Conservation (phyloP, 2,329 filamentous ascomycete genomes). For the Diaporthe ilicicola region DNA sequence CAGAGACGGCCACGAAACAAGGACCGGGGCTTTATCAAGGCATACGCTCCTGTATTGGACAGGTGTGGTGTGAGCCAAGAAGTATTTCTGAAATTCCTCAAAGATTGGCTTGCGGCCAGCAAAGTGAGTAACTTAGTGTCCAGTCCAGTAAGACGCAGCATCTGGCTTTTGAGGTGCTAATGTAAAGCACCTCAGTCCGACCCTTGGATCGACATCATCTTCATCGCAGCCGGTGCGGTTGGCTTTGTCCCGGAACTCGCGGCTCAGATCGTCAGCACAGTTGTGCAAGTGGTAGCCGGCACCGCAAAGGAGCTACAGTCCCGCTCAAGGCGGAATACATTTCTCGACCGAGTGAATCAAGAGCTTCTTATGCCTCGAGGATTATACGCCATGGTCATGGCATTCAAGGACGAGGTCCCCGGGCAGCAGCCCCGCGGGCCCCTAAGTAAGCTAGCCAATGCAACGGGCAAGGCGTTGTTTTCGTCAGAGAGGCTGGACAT, state of each 20-base stretch:
- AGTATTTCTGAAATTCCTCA: slow-evolving; percentile 48
- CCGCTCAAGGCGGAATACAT: slow-evolving; percentile 39
- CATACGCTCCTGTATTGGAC: slow-evolving; percentile 47
- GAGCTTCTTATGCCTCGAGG: slow-evolving; percentile 44
- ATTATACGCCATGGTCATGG: slow-evolving; percentile 42
- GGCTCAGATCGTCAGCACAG: slow-evolving; percentile 38
- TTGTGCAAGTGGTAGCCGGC: slow-evolving; percentile 39
- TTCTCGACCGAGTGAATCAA: slow-evolving; percentile 41
- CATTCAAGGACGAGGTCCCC: slow-evolving; percentile 39
- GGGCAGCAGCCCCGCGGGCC: slow-evolving; percentile 32
- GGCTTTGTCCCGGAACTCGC: slow-evolving; percentile 43
- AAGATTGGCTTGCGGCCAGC: slow-evolving; percentile 41
- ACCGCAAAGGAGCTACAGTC: slow-evolving; percentile 41
- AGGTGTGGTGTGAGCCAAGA: slow-evolving; percentile 46
- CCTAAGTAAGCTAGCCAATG: slow-evolving; percentile 31
- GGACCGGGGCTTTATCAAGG: slow-evolving; percentile 48
- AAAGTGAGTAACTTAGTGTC: slow-evolving; percentile 28
- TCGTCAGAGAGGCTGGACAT: slow-evolving; percentile 41
- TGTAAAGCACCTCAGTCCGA: slow-evolving; percentile 3
- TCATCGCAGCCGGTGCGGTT: slow-evolving; percentile 36
- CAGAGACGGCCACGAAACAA: slow-evolving; percentile 47
- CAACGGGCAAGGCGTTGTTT: slow-evolving; percentile 31
- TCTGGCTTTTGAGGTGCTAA: not conserved
- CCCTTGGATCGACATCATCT: slow-evolving; percentile 38
- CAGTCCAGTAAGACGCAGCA: not conserved